Percentiles rank a stretch among this genome's conserved stretches.
Evolutionary conservation across 176 grass and related monocot species (phyloP).

Genomic region (Secale cereale): DNA sequence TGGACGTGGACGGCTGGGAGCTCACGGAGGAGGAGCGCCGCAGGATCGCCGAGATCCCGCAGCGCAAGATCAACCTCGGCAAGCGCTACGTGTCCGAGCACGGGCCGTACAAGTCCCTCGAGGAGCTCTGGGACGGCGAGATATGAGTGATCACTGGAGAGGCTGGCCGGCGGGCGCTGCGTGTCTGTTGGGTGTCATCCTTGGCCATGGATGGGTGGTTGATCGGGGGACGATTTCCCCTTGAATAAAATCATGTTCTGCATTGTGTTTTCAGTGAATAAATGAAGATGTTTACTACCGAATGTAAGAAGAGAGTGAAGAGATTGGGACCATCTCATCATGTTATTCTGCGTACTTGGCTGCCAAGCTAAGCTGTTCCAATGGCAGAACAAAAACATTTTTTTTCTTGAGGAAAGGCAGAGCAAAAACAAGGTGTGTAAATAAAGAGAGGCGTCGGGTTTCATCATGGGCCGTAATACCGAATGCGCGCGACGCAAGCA

Average conservation of each 20-base stretch:
- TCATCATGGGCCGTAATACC: constrained; percentile 8
- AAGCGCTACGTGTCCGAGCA: constrained; percentile 33
- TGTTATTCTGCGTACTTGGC: no score
- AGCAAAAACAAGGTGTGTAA: neutral
- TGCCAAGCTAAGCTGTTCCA: no score
- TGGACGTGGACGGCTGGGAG: constrained; percentile 57
- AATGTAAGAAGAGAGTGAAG: no score
- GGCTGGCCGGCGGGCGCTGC: no score
- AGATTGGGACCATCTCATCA: no score
- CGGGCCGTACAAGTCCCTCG: constrained; percentile 40
- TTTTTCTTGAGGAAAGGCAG: no score
- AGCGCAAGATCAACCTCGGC: constrained; percentile 39
- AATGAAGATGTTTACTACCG: neutral
- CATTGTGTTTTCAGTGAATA: neutral
- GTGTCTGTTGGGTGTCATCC: neutral
- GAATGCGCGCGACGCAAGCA: neutral
- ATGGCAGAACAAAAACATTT: no score
- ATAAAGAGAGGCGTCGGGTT: neutral
- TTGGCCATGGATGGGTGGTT: neutral
- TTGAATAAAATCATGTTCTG: neutral
- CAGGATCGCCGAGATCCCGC: constrained; percentile 42
- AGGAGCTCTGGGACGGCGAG: constrained; percentile 75
- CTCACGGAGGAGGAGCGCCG: constrained; percentile 46
- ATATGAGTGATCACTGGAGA: neutral
- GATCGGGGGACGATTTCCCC: neutral